Evolutionary conservation across 345 rosid genomes (phyloP), one percentile per base, ranked within the genome.

Genomic region (Aurinia saxatilis): DNA sequence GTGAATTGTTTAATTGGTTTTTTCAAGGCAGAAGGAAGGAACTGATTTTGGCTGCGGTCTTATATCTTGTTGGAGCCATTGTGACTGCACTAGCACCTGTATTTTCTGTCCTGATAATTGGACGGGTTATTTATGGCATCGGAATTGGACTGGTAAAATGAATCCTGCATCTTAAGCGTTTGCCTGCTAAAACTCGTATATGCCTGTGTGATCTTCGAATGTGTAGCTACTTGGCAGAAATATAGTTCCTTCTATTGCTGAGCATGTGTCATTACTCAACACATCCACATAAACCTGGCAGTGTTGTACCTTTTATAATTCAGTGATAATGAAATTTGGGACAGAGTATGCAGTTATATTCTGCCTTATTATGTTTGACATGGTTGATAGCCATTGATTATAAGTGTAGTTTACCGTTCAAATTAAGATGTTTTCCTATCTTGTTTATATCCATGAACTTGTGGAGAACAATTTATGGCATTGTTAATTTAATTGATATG

Each of bases 61-160:
- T 83, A 36, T 93, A 90, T 80, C 71, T 93, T 66, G 70, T 82
- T 54, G 99, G 99, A 75, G 96, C 96, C 58, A 77, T 90, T 61
- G 79, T 79, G 66, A 90, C 95, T 47, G 90, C 86, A 44, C 5
- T 84, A 27, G 84, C 99, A 53, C 97, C 96, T 56, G 74, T 75
- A 56, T 84, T 90, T 2, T 79, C 76, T 35, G 38, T 90, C 68
- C 68, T 93, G 87, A 81, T 93, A 73, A 78, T 85, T 66, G 99
- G 99, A 30, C 91, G 99, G 10, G 34, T 93, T 42, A 69, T 77
- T 25, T 93, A 54, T 67, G 99, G 99, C 62, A 75, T 87, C 45
- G 99, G 97, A 55, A 80, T 93, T 62, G 99, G 99, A 73, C 84
- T 93, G 95, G 97, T 93, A 83, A 81, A 72, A 46, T 55, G 39